phyloP scores from a whole-genome alignment of 1,284 basidiomycete species.

The Ganoderma resinaceum region DNA sequence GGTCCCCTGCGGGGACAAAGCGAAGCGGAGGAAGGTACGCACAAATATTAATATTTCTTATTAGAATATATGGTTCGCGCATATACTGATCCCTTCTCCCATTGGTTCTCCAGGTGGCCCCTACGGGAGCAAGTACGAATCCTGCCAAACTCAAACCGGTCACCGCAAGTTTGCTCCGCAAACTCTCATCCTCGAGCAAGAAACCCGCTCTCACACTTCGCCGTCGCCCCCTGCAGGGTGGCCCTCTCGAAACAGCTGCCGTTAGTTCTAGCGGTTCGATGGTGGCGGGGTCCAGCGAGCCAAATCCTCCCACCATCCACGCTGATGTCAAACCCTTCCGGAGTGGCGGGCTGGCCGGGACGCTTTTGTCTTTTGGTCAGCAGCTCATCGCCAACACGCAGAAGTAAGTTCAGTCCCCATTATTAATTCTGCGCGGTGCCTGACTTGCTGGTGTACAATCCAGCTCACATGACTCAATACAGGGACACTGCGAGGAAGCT shows the following conservation, averaged over 20 bases:
- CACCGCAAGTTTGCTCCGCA: slow-evolving; percentile 25
- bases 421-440: not conserved
- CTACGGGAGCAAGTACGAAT: slow-evolving; percentile 27
- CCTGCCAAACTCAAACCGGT: slow-evolving; percentile 31
- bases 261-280: slow-evolving; percentile 9
- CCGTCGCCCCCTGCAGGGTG: slow-evolving; percentile 18
- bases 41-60: slow-evolving; percentile 12
- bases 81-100: not conserved
- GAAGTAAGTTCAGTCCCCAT: slow-evolving; percentile 23
- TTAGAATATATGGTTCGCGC: slow-evolving; percentile 7
- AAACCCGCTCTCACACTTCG: slow-evolving; percentile 21
- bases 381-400: slow-evolving; percentile 22
- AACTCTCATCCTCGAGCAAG: slow-evolving; percentile 22
- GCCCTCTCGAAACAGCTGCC: not conserved
- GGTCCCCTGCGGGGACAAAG: slow-evolving; percentile 20
- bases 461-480: not conserved
- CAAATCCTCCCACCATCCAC: slow-evolving; percentile 6
- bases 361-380: slow-evolving; percentile 36
- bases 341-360: slow-evolving; percentile 32
- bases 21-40: slow-evolving; percentile 26
- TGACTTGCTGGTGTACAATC: not conserved
- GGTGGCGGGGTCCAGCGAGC: slow-evolving; percentile 3
- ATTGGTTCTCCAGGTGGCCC: slow-evolving; percentile 23
- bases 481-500: not conserved
- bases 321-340: slow-evolving; percentile 18